Evolutionary conservation across 768 basidiomycete genomes (phyloP).

Genomic region (Mycena sanguinolenta): DNA sequence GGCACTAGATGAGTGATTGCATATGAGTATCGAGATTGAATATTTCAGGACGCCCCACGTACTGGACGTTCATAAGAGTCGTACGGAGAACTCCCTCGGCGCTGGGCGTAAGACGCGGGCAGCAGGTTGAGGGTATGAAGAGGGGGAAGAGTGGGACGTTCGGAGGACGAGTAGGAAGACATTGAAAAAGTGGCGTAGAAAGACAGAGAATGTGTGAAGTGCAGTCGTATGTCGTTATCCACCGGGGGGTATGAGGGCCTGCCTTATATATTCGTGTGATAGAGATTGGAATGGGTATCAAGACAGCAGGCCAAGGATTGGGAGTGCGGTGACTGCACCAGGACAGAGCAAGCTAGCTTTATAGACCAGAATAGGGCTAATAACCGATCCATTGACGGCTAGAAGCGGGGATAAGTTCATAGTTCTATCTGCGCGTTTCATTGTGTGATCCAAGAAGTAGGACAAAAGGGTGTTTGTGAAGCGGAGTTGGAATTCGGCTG

Average conservation of each 20-base stretch:
- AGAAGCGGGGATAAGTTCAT: constrained; percentile 13
- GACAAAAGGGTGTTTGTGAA: constrained; percentile 27
- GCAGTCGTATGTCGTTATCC: constrained; percentile 30
- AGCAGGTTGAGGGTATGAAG: constrained; percentile 63
- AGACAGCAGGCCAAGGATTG: constrained; percentile 25
- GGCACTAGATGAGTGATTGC: constrained; percentile 34
- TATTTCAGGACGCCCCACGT: not conserved
- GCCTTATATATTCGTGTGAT: constrained; percentile 33
- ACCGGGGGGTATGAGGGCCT: constrained; percentile 33
- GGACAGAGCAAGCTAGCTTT: constrained; percentile 25
- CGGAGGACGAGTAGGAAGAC: constrained; percentile 38
- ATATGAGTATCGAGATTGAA: constrained; percentile 30
- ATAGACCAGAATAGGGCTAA: constrained; percentile 27
- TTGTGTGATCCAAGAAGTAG: constrained; percentile 14
- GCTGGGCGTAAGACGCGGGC: constrained; percentile 31
- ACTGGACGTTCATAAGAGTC: constrained; percentile 39
- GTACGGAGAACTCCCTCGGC: constrained; percentile 26
- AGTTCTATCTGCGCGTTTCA: constrained; percentile 21
- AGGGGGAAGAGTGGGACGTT: constrained; percentile 67
- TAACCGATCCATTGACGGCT: constrained; percentile 28
- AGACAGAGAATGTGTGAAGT: not conserved
- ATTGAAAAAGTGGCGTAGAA: constrained; percentile 22
- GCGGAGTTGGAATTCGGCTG: constrained; percentile 26
- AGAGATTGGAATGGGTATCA: constrained; percentile 18
- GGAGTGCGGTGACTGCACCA: constrained; percentile 20